Evolutionary conservation across 148 eudicot species (phyloP), one percentile per base, ranked within the genome.

Genomic region (Camellia japonica): DNA sequence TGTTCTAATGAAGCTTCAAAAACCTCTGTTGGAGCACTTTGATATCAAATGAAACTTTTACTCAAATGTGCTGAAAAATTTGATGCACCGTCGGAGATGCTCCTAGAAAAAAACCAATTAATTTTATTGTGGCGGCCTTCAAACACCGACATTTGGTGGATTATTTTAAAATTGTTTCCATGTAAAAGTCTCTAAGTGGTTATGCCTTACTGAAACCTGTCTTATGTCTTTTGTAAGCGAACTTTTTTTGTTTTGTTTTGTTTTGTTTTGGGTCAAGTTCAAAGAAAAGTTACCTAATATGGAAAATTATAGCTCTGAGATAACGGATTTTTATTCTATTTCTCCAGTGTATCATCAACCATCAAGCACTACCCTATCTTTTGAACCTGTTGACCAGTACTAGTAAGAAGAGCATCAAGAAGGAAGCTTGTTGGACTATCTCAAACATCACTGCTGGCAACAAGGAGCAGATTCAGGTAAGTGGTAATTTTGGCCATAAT

Each of bases 361-460:
- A 77, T 65, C 86, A 77, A 43, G 87, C 85, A 58, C 77, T 86
- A 42, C 87, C 87, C 19, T 81, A 81, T 82, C 85, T 86, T 82
- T 15, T 79, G 77, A 84, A 74, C 72, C 75, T 86, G 51, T 62
- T 86, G 77, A 80, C 83, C 5, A 60, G 74, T 20, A 84, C 84
- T 69, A 71, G 73, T 62, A 87, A 87, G 79, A 87, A 84, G 71
- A 84, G 85, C 67, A 87, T 87, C 19, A 87, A 87, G 72, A 87
- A 87, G 78, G 89, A 87, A 87, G 85, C 87, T 73, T 87, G 89
- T 76, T 87, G 89, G 89, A 87, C 87, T 38, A 77, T 87, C 60
- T 87, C 89, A 74, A 87, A 87, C 71, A 87, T 87, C 72, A 87
- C 85, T 8, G 89, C 89, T 38, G 89, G 89, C 7, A 87, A 82